A percentile compares a stretch with the other conserved stretches of the same genome.
Conservation (phyloP, 1,284 basidiomycete species). For the Vanrija humicola region DNA sequence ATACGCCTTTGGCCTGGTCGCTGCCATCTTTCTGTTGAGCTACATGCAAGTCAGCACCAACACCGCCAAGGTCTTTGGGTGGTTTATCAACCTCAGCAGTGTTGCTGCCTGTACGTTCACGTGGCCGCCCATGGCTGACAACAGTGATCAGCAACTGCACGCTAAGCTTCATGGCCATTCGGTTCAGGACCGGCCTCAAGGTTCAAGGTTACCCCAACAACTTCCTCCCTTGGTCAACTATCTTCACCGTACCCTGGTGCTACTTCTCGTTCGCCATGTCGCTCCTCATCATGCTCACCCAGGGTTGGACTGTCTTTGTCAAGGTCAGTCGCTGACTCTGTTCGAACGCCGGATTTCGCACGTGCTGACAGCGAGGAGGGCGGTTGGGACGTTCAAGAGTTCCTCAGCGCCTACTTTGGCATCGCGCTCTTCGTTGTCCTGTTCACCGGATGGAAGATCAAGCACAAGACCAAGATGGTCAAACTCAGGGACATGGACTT, state of each 20-base stretch:
- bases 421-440: slow-evolving; percentile 11
- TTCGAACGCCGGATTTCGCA: no score
- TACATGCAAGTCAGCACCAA: slow-evolving; percentile 16
- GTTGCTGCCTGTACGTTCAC: slow-evolving; percentile 9
- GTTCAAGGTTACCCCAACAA: slow-evolving; percentile 3
- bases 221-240: slow-evolving; percentile 10
- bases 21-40: slow-evolving; percentile 11
- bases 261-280: slow-evolving; percentile 8
- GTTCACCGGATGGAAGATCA: slow-evolving; percentile 16
- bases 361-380: neutral
- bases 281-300: slow-evolving; percentile 10
- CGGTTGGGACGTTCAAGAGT: slow-evolving; percentile 11
- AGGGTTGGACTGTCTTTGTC: slow-evolving; percentile 17
- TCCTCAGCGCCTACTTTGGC: slow-evolving; percentile 17
- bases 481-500: slow-evolving; percentile 12
- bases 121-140: neutral
- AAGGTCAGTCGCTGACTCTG: neutral
- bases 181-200: no score
- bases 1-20: slow-evolving; percentile 6
- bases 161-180: slow-evolving; percentile 1
- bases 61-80: slow-evolving; percentile 11
- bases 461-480: slow-evolving; percentile 8
- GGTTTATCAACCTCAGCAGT: slow-evolving; percentile 16
- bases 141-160: slow-evolving; percentile 10
- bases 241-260: slow-evolving; percentile 5